Evolutionary conservation across 73 alveolate species (phyloP).

Genomic region (Stentor roeselii): DNA sequence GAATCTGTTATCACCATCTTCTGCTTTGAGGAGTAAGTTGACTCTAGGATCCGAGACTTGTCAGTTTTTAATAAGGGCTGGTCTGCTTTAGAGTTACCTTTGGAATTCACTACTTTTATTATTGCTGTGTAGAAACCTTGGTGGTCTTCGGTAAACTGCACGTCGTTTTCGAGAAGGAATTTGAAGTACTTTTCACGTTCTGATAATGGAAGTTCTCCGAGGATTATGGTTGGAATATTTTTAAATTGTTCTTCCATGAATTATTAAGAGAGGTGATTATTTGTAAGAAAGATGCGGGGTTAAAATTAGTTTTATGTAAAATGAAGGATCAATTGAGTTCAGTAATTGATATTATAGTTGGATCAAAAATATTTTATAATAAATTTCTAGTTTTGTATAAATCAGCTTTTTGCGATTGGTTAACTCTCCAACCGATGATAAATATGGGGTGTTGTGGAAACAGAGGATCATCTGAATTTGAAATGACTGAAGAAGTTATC

Average conservation of each 20-base stretch:
- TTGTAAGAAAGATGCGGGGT: too few species aligned
- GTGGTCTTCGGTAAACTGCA: slow-evolving; percentile 25
- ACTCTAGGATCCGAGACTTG: not conserved
- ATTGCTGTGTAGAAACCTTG: slow-evolving; percentile 8
- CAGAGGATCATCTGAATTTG: too few species aligned
- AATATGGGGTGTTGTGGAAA: too few species aligned
- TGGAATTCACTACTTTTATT: slow-evolving; percentile 24
- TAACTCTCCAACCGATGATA: too few species aligned
- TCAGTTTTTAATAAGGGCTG: not conserved
- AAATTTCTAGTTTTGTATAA: too few species aligned
- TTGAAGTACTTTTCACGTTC: slow-evolving; percentile 4
- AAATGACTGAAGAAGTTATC: too few species aligned
- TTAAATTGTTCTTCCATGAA: slow-evolving; percentile 10
- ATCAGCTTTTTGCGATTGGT: too few species aligned
- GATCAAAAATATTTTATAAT: too few species aligned
- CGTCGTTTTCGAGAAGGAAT: slow-evolving; percentile 25
- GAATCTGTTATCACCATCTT: not conserved
- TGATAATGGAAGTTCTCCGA: slow-evolving; percentile 5
- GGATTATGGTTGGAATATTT: slow-evolving; percentile 15
- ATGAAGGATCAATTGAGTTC: too few species aligned
- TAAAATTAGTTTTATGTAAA: too few species aligned
- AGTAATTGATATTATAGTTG: too few species aligned
- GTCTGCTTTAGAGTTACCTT: not conserved
- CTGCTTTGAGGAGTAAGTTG: slow-evolving; percentile 4
- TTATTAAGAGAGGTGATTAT: too few species aligned